These are phyloP conservation scores for Plasmodium blacklocki DNA, from an alignment of 169 alveolate species.

Conservation along the genomic window DNA sequence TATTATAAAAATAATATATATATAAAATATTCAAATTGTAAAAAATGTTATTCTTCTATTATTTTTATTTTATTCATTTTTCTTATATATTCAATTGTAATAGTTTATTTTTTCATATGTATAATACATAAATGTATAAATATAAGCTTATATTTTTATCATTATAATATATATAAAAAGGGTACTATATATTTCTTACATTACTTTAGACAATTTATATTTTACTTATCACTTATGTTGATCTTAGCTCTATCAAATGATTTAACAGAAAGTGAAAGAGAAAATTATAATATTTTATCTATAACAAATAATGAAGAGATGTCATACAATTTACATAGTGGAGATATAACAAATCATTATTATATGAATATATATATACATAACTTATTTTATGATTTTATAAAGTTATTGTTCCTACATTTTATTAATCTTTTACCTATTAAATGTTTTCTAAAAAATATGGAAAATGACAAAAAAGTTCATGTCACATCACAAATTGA, in stretches of 20 bases:
- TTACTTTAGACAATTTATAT: constrained; percentile 62
- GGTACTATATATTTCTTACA: constrained; percentile 67
- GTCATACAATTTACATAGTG: constrained; percentile 12
- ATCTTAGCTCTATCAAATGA: constrained; percentile 70
- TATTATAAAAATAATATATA: constrained; percentile 66
- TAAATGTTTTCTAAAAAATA: constrained; percentile 13
- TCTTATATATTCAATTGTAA: constrained; percentile 21
- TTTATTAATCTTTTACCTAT: constrained; percentile 22
- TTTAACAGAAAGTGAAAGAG: constrained; percentile 71
- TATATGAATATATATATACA: constrained; percentile 66
- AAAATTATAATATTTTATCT: constrained; percentile 16
- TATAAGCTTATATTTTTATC: constrained; percentile 64
- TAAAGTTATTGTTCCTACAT: constrained; percentile 44
- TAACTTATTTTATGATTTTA: constrained; percentile 60
- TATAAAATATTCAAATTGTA: constrained; percentile 62
- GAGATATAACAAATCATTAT: constrained; percentile 32
- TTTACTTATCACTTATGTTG: constrained; percentile 64
- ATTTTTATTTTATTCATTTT: constrained; percentile 18
- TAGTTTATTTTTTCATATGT: constrained; percentile 27
- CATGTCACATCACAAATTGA: constrained; percentile 3
- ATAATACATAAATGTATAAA: constrained; percentile 44
- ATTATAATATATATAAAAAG: constrained; percentile 40
- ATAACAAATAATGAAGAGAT: neutral
- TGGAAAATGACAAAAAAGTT: too few species aligned
- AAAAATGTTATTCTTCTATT: constrained; percentile 28